Base-by-base conservation (phyloP, 495 filamentous ascomycete species). In the Xylaria sp. region DNA sequence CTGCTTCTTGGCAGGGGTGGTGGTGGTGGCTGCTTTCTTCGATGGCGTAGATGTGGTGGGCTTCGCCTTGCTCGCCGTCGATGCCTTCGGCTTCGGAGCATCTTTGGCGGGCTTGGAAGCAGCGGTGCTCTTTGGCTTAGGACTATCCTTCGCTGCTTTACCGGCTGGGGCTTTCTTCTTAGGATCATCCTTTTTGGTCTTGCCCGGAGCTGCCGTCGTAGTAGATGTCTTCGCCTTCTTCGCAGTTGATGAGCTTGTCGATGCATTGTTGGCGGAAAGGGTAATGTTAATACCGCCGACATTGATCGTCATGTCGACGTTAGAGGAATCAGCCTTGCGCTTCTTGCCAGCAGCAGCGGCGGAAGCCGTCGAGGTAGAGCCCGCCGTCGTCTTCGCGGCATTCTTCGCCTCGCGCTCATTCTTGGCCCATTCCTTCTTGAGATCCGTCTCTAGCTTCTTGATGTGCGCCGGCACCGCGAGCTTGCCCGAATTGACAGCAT, bases 401-500 rank as follows among this genome's bases (percentile, higher is more conserved):
- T 80, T 79, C 67, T 83, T 87, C 11, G 81, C 80, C 72, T 84
- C 86, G 26, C 80, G 78, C 35, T 86, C 82, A 8, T 78, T 79
- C 67, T 82, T 83, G 7, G 76, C 73, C 78, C 82, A 88, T 40
- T 89, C 82, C 66, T 84, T 88, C 80, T 82, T 88, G 74, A 89
- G 72, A 41, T 84, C 82, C n/a, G 75, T 52, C 76, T 90, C 88
- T 24, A 88, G 48, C 67, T 77, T 80, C 67, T 58, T 50, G 33
- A 88, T 78, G 41, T 78, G 69, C 9, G 66, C 19, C 2, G 66
- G 66, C 24, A 68, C 66, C 2, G 66, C 33, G 1, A 90, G 69
- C 9, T 77, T 81, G 8, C 79, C 83, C 21, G 68, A 67, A 59
- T 84, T 85, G 61, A 89, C 71, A 24, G 85, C 85, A 68, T 88